A percentile compares a stretch with the other conserved stretches of the same genome.
phyloP scores from a whole-genome alignment of 2,329 filamentous ascomycete species.

The Monosporascus cannonballus region DNA sequence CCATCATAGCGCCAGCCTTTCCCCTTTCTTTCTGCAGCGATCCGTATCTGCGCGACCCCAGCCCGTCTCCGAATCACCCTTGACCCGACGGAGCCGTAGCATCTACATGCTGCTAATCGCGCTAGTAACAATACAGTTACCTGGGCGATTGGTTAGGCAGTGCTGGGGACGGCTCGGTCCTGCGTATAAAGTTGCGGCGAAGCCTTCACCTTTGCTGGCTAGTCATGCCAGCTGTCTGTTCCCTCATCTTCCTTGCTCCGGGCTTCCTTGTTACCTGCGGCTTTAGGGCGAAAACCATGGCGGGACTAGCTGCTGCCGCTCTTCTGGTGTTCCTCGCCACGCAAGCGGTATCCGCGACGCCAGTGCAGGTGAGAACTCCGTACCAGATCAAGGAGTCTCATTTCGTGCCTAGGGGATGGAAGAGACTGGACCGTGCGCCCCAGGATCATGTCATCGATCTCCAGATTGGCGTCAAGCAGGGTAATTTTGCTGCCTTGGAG shows the following conservation, averaged over 20 bases:
- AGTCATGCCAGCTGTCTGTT: neutral
- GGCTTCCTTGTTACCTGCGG: neutral
- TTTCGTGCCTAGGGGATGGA: conserved; percentile 45
- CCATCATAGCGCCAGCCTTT: too few relatives aligned
- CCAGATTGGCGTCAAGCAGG: conserved; percentile 54
- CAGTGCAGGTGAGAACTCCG: conserved; percentile 17
- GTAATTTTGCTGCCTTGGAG: conserved; percentile 48
- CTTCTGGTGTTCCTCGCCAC: conserved; percentile 21
- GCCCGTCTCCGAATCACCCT: too few relatives aligned
- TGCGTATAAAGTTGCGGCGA: too few relatives aligned
- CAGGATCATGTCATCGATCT: conserved; percentile 43
- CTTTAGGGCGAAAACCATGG: conserved; percentile 13
- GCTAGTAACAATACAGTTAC: too few relatives aligned
- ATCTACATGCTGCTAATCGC: too few relatives aligned
- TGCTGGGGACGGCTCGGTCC: too few relatives aligned
- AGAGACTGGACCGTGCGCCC: conserved; percentile 37
- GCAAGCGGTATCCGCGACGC: conserved; percentile 16
- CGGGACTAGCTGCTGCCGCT: conserved; percentile 14
- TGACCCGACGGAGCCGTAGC: too few relatives aligned
- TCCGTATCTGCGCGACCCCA: too few relatives aligned
- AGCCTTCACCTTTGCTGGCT: too few relatives aligned
- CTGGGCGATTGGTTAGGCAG: too few relatives aligned
- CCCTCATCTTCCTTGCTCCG: conserved; percentile 1
- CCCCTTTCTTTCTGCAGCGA: too few relatives aligned
- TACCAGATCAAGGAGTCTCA: conserved; percentile 49